phyloP scores from a whole-genome alignment of 768 basidiomycete species.

The Hortiboletus flavorubellus region DNA sequence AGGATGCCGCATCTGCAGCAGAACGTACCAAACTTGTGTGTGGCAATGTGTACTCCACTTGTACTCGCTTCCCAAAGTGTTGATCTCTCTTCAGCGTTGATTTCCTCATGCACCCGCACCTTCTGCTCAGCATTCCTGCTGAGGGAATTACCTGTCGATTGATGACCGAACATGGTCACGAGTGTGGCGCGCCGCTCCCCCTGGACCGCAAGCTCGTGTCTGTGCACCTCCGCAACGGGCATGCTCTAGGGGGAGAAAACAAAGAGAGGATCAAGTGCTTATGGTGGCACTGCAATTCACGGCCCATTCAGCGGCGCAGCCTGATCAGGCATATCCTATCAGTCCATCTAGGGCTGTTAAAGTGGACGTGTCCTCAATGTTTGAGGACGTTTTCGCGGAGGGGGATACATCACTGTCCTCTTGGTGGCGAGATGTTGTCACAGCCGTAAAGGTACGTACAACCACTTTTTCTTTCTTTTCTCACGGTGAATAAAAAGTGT shows the following conservation, averaged over 20 bases:
- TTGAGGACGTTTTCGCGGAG: background rate
- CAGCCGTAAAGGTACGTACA: background rate
- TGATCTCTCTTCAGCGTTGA: background rate
- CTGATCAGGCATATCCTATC: constrained; percentile 2
- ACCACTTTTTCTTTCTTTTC: background rate
- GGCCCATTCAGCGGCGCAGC: background rate
- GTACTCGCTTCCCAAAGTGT: too few species aligned
- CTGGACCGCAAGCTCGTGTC: background rate
- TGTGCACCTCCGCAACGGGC: background rate
- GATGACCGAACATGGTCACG: background rate
- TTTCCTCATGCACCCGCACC: too few species aligned
- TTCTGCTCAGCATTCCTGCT: background rate
- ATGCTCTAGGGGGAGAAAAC: background rate
- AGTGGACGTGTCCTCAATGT: constrained; percentile 8
- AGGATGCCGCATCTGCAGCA: too few species aligned
- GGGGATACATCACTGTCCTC: background rate
- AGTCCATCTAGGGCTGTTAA: background rate
- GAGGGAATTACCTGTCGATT: background rate
- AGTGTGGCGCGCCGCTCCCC: background rate
- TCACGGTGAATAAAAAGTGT: background rate
- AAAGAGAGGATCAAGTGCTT: background rate
- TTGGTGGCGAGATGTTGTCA: background rate
- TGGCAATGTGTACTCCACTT: too few species aligned
- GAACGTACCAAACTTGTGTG: too few species aligned
- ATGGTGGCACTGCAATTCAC: background rate